A percentile compares a stretch with the other conserved stretches of the same genome.
Evolutionary conservation across 495 filamentous ascomycete genomes (phyloP).

Genomic region (Jackrogersella multiformis): DNA sequence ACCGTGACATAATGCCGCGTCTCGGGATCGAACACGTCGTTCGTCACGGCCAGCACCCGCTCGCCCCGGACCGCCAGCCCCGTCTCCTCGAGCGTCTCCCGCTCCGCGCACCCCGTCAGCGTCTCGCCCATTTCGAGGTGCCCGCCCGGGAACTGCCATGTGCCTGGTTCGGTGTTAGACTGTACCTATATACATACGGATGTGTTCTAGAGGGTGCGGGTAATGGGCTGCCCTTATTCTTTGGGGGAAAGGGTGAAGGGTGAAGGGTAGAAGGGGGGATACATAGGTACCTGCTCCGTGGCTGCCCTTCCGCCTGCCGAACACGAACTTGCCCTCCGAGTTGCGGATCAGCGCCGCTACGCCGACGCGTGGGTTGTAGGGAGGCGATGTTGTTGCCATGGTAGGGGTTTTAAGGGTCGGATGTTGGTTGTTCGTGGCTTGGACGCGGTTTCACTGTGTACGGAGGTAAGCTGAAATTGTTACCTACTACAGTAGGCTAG

Average conservation of each 20-base stretch:
- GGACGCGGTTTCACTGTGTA: background rate
- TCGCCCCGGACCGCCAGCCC: constrained; percentile 61
- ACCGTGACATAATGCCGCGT: constrained; percentile 73
- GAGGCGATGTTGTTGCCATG: constrained; percentile 18
- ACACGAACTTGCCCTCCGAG: constrained; percentile 46
- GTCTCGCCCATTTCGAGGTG: constrained; percentile 73
- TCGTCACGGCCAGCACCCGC: constrained; percentile 64
- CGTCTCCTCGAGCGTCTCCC: constrained; percentile 76
- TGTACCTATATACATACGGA: background rate
- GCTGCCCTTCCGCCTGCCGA: constrained; percentile 53
- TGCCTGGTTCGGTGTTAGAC: constrained; percentile 49
- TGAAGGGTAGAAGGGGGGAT: too few relatives aligned
- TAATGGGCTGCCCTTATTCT: too few relatives aligned
- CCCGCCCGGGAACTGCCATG: constrained; percentile 72
- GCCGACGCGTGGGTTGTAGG: constrained; percentile 48
- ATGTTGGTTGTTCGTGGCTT: background rate
- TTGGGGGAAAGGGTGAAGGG: too few relatives aligned
- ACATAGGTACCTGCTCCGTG: constrained; percentile 51
- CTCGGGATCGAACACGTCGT: constrained; percentile 63
- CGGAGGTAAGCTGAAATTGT: background rate
- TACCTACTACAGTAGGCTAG: too few relatives aligned
- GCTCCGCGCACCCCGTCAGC: constrained; percentile 64
- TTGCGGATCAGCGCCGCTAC: constrained; percentile 53
- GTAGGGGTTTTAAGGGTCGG: background rate
- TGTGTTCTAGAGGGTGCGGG: too few relatives aligned